These are phyloP conservation scores for Thelonectria blattea DNA, from an alignment of 2,329 filamentous ascomycete species.

Conservation along the genomic window DNA sequence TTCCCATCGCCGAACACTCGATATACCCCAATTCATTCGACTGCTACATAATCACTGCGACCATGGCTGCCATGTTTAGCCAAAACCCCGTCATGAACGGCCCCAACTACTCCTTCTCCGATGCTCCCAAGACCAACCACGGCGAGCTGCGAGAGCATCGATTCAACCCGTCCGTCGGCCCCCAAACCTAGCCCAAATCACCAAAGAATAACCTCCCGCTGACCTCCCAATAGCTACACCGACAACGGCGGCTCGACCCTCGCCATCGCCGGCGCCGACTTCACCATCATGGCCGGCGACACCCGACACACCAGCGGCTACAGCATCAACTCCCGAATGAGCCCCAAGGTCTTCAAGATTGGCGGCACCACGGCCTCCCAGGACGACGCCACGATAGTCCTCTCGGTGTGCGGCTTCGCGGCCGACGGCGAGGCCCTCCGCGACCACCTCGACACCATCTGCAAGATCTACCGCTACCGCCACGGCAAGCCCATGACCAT, in stretches of 20 bases:
- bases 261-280: conserved; percentile 91
- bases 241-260: conserved; percentile 98
- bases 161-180: conserved; percentile 82
- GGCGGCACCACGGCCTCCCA: conserved; percentile 88
- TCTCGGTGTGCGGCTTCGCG: conserved; percentile 94
- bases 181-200: not conserved
- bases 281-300: conserved; percentile 96
- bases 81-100: conserved; percentile 73
- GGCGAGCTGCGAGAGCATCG: conserved; percentile 73
- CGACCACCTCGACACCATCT: conserved; percentile 90
- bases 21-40: not conserved
- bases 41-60: conserved; percentile 33
- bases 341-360: conserved; percentile 96
- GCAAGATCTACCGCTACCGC: conserved; percentile 99
- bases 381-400: conserved; percentile 82
- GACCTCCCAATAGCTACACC: conserved; percentile 71
- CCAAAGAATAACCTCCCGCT: conserved; percentile 2
- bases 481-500: conserved; percentile 97
- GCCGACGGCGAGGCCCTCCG: conserved; percentile 93
- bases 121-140: conserved; percentile 59
- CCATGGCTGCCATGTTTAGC: conserved; percentile 71
- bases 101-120: conserved; percentile 72
- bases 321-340: conserved; percentile 97
- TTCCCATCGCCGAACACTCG: conserved; percentile 17
- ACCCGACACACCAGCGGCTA: conserved; percentile 95